Conservation (phyloP, 345 rosid species). For the Citrus reticulata region DNA sequence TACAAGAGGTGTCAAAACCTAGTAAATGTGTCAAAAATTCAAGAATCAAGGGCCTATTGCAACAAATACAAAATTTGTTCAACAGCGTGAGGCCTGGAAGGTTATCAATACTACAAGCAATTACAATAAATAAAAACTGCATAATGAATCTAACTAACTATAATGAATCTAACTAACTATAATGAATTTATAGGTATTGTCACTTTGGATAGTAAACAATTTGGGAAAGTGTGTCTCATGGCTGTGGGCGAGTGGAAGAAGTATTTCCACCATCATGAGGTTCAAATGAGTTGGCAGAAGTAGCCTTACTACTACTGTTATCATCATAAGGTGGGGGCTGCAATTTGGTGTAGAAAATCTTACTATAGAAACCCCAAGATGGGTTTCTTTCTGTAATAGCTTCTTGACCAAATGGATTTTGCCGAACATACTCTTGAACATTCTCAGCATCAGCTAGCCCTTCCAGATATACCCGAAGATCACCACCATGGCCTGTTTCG, state of each 20-base stretch:
- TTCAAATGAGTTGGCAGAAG: neutral
- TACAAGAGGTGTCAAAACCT: neutral
- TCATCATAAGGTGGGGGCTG: neutral
- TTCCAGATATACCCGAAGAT: slow-evolving; percentile 68
- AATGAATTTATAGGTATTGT: neutral
- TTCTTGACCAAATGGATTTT: slow-evolving; percentile 78
- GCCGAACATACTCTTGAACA: slow-evolving; percentile 55
- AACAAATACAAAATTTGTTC: neutral
- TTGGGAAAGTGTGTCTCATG: neutral
- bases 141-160: neutral
- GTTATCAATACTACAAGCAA: neutral
- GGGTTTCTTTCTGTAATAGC: slow-evolving; percentile 53
- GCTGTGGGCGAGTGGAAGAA: neutral
- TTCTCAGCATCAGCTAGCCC: slow-evolving; percentile 47
- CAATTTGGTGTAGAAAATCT: slow-evolving; percentile 19
- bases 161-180: neutral
- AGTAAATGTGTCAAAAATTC: neutral
- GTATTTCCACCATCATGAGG: neutral
- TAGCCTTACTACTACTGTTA: neutral
- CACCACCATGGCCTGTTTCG: slow-evolving; percentile 72
- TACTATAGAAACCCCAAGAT: slow-evolving; percentile 55
- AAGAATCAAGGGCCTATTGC: neutral
- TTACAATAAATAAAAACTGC: neutral
- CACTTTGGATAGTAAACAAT: neutral
- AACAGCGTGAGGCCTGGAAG: neutral